These are phyloP conservation scores for Claviceps spartinae DNA, from an alignment of 2,329 filamentous ascomycete species.

Conservation along the genomic window DNA sequence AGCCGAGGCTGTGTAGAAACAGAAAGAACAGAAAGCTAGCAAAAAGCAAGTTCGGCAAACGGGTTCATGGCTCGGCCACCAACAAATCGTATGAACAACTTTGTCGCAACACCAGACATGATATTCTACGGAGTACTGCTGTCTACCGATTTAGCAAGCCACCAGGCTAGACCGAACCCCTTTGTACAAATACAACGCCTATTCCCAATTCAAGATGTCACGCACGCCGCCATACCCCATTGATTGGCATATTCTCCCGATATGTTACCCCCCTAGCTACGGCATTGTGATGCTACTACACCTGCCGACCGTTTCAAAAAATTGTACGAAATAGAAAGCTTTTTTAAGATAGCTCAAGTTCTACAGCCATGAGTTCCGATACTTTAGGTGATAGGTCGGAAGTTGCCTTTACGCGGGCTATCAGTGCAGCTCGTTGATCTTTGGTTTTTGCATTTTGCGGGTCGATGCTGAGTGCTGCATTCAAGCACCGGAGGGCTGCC, in stretches of 20 bases:
- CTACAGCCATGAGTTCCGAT: constrained; percentile 53
- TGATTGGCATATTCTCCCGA: neutral
- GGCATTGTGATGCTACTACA: neutral
- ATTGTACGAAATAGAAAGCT: neutral
- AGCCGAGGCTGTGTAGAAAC: no score
- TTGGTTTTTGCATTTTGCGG: constrained; percentile 58
- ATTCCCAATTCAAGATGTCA: neutral
- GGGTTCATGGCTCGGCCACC: no score
- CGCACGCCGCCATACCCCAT: neutral
- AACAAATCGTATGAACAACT: no score
- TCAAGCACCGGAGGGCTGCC: constrained; percentile 74
- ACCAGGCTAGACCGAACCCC: neutral
- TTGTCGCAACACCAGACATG: no score
- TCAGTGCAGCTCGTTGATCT: constrained; percentile 59
- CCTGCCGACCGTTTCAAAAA: neutral
- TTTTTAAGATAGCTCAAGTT: constrained; percentile 38
- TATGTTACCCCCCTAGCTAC: neutral
- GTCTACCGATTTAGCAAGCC: no score
- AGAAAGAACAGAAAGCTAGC: no score
- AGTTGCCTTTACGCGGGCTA: constrained; percentile 42
- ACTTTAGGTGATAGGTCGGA: constrained; percentile 50
- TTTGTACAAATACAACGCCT: neutral
- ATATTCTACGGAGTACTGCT: no score
- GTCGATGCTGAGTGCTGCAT: constrained; percentile 57
- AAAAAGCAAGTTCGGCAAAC: no score